These are phyloP conservation scores for Aspergillus ellipticus DNA, from an alignment of 495 filamentous ascomycete species.

Conservation along the genomic window DNA sequence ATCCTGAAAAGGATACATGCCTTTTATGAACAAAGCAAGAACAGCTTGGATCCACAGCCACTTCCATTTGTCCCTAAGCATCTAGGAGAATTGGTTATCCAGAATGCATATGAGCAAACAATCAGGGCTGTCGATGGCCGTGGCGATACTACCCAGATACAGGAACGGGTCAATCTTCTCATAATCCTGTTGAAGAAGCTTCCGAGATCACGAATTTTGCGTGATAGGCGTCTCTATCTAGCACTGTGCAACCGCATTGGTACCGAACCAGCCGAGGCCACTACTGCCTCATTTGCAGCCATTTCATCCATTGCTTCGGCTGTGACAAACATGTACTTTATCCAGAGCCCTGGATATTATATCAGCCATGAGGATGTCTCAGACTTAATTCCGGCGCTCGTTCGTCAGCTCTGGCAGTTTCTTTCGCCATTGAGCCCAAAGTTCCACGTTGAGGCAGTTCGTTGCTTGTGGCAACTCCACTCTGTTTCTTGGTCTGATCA, in stretches of 20 bases:
- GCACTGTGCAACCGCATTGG: slow-evolving; percentile 45
- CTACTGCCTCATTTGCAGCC: slow-evolving; percentile 35
- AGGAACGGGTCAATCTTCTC: slow-evolving; percentile 46
- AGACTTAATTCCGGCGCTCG: slow-evolving; percentile 62
- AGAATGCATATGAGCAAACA: slow-evolving; percentile 54
- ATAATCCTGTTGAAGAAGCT: slow-evolving; percentile 58
- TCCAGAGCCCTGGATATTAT: slow-evolving; percentile 43
- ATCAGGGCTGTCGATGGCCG: slow-evolving; percentile 32
- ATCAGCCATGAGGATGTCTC: slow-evolving; percentile 56
- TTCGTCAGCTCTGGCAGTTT: slow-evolving; percentile 71
- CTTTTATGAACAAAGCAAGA: slow-evolving; percentile 57
- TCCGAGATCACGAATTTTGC: slow-evolving; percentile 48
- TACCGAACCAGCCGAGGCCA: slow-evolving; percentile 17
- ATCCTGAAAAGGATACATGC: slow-evolving; percentile 56
- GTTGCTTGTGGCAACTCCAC: slow-evolving; percentile 81
- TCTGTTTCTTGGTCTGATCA: slow-evolving; percentile 55
- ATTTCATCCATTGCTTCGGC: slow-evolving; percentile 60
- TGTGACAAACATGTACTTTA: slow-evolving; percentile 59
- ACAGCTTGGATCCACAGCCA: slow-evolving; percentile 38
- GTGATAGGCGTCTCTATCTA: slow-evolving; percentile 50
- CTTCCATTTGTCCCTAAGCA: slow-evolving; percentile 57
- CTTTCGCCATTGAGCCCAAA: slow-evolving; percentile 78
- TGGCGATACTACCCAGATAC: slow-evolving; percentile 25
- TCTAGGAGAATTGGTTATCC: slow-evolving; percentile 57
- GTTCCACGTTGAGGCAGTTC: slow-evolving; percentile 88